These are phyloP conservation scores for Ophiostoma ips DNA, from an alignment of 2,329 filamentous ascomycete genomes.

Conservation along the genomic window DNA sequence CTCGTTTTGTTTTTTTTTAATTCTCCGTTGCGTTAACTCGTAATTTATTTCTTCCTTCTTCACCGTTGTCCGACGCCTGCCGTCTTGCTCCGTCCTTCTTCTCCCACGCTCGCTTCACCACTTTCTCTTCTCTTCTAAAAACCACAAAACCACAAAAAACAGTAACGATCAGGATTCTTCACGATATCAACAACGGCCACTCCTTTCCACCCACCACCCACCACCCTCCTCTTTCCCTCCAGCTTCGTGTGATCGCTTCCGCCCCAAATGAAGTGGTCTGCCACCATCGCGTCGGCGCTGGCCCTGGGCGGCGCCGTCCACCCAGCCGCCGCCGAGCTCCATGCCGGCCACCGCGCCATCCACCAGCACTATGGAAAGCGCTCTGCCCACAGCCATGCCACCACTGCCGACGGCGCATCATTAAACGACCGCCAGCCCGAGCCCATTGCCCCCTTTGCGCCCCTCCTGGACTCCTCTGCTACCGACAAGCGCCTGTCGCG, in stretches of 20 bases:
- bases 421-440: slow-evolving; percentile 9
- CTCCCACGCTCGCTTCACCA: neutral
- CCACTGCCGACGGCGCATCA: neutral
- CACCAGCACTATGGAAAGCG: slow-evolving; percentile 1
- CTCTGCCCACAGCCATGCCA: slow-evolving; percentile 20
- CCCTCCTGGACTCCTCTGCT: too few relatives aligned
- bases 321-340: slow-evolving; percentile 23
- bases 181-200: neutral
- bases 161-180: neutral
- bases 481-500: slow-evolving; percentile 11
- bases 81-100: too few relatives aligned
- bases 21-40: neutral
- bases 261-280: slow-evolving; percentile 36
- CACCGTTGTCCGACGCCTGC: neutral
- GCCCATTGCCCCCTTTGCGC: slow-evolving; percentile 1
- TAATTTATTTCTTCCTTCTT: neutral
- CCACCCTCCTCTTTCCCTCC: neutral
- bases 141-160: neutral
- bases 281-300: slow-evolving; percentile 35
- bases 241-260: neutral
- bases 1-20: neutral
- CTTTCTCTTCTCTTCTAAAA: too few relatives aligned
- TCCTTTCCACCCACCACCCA: too few relatives aligned
- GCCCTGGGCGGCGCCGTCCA: slow-evolving; percentile 32
- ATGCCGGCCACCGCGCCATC: slow-evolving; percentile 20